Percentiles rank a stretch among this genome's conserved stretches.
Conservation (phyloP, 2,329 filamentous ascomycete genomes). For the Aspergillus hiratsukae region DNA sequence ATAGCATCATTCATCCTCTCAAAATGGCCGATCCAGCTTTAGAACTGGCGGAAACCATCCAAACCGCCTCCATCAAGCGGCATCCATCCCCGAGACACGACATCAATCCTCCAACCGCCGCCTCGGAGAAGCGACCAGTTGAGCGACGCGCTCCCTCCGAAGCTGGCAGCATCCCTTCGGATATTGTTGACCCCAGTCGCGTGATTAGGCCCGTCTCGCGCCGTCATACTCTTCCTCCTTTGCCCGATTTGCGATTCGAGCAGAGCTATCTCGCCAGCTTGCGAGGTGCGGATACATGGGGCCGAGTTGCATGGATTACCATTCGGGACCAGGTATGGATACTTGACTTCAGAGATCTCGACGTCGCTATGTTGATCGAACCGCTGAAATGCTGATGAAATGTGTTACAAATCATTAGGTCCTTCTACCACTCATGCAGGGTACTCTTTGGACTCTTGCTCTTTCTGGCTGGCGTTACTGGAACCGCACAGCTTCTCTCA, state of each 20-base stretch:
- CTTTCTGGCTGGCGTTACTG: slow-evolving; percentile 85
- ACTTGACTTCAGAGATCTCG: background rate
- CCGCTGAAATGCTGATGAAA: background rate
- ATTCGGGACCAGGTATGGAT: slow-evolving; percentile 72
- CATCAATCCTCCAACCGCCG: slow-evolving; percentile 72
- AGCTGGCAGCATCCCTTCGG: slow-evolving; percentile 43
- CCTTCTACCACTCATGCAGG: slow-evolving; percentile 81
- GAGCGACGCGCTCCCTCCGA: slow-evolving; percentile 46
- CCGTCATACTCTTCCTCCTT: slow-evolving; percentile 58
- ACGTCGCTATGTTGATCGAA: background rate
- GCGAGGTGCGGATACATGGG: slow-evolving; percentile 70
- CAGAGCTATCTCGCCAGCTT: slow-evolving; percentile 96
- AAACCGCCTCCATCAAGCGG: slow-evolving; percentile 72
- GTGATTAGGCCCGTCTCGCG: slow-evolving; percentile 34
- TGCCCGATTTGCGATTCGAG: slow-evolving; percentile 86
- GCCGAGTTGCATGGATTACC: slow-evolving; percentile 78
- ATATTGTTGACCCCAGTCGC: slow-evolving; percentile 40
- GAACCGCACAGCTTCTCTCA: slow-evolving; percentile 74
- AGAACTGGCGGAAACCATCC: slow-evolving; percentile 73
- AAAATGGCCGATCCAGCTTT: slow-evolving; percentile 56
- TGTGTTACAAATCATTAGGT: slow-evolving; percentile 50
- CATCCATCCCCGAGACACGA: slow-evolving; percentile 70
- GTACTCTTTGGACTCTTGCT: slow-evolving; percentile 79
- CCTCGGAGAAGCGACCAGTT: slow-evolving; percentile 62
- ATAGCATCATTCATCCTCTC: background rate